Evolutionary conservation across 139 green algal species (phyloP).

Genomic region (Deuterostichococcus epilithicus): DNA sequence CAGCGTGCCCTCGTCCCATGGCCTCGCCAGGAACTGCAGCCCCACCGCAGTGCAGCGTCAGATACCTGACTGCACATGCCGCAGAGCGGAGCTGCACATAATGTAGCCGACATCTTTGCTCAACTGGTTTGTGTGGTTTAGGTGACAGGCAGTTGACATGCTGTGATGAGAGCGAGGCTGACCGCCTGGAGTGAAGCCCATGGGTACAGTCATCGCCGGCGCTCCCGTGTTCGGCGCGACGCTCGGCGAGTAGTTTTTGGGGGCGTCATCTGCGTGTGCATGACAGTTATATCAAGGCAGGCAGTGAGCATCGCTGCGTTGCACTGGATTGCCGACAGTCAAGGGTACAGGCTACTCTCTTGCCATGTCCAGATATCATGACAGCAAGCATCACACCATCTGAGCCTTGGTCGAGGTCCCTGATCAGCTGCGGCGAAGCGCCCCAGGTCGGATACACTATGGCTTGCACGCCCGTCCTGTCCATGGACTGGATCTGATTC

Average conservation of each 20-base stretch:
- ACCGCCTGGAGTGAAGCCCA: conserved; percentile 12
- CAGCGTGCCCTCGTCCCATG: conserved; percentile 6
- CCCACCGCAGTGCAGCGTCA: conserved; percentile 9
- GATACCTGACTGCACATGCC: neutral
- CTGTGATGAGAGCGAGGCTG: neutral
- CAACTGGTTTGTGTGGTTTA: neutral
- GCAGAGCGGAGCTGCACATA: neutral
- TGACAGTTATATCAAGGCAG: too few relatives aligned
- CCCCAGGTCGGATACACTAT: conserved; percentile 21
- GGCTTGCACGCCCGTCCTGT: neutral
- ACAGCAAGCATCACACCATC: neutral
- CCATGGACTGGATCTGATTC: conserved; percentile 13
- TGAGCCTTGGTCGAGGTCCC: neutral
- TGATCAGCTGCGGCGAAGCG: neutral
- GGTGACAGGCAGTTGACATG: neutral
- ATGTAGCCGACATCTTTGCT: neutral
- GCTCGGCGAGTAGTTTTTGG: conserved; percentile 13
- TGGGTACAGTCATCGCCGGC: conserved; percentile 22
- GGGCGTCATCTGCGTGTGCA: neutral
- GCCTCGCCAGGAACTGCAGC: conserved; percentile 8
- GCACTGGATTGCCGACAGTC: too few relatives aligned
- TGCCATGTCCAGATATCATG: too few relatives aligned
- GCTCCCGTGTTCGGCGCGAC: conserved; percentile 20
- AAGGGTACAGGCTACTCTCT: too few relatives aligned
- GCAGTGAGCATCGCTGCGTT: too few relatives aligned